These are phyloP conservation scores for Sugiyamaella grinbergsii DNA, from an alignment of 1,139 yeast genomes.

Conservation along the genomic window DNA sequence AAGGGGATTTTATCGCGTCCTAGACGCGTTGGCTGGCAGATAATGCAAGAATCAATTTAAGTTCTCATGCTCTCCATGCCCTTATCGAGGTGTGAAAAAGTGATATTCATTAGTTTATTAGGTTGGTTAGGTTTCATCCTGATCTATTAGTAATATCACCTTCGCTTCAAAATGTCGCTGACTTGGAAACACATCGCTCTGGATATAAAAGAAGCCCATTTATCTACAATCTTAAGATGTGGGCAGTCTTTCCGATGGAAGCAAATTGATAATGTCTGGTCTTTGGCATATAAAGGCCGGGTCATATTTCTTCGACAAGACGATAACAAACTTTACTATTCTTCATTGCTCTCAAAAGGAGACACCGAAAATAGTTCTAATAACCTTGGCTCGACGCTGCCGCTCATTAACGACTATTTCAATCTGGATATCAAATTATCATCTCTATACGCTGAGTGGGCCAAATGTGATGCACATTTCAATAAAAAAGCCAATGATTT, in stretches of 20 bases:
- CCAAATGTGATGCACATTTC: slow-evolving; percentile 54
- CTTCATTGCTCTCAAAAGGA: slow-evolving; percentile 32
- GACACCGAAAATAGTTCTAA: slow-evolving; percentile 26
- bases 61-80: neutral
- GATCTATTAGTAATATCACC: neutral
- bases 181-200: slow-evolving; percentile 37
- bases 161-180: slow-evolving; percentile 10
- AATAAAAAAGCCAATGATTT: slow-evolving; percentile 45
- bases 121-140: neutral
- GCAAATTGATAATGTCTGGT: slow-evolving; percentile 37
- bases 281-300: slow-evolving; percentile 43
- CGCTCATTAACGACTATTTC: slow-evolving; percentile 66
- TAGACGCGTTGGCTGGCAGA: neutral
- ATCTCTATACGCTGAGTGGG: slow-evolving; percentile 65
- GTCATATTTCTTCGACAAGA: slow-evolving; percentile 43
- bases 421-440: slow-evolving; percentile 58
- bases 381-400: slow-evolving; percentile 45
- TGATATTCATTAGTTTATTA: neutral
- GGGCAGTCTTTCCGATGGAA: slow-evolving; percentile 65
- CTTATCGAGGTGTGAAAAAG: neutral
- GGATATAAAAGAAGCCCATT: slow-evolving; percentile 52
- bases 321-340: slow-evolving; percentile 38
- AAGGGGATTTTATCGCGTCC: neutral
- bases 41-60: slow-evolving; percentile 5
- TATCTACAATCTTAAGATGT: slow-evolving; percentile 76